Conservation (phyloP, 805 yeast genomes). For the Lipomyces spencermartinsiae region DNA sequence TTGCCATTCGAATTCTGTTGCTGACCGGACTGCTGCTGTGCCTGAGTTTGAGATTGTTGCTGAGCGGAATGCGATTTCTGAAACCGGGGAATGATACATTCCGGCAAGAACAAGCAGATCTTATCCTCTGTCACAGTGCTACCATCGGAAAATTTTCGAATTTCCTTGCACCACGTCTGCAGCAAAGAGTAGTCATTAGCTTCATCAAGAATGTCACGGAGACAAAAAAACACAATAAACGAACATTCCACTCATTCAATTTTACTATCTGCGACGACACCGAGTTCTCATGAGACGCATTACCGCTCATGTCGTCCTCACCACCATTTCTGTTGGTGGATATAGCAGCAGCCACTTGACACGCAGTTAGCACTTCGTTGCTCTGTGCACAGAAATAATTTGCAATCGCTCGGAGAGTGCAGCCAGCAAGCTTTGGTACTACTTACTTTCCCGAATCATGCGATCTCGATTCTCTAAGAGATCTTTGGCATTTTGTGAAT, state of each 20-base stretch:
- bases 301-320: conserved; percentile 9
- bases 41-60: conserved; percentile 1
- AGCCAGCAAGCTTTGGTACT: neutral
- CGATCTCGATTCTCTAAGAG: conserved; percentile 34
- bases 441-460: conserved; percentile 34
- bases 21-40: conserved; percentile 13
- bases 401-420: neutral
- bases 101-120: conserved; percentile 32
- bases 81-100: conserved; percentile 23
- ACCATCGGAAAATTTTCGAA: conserved; percentile 33
- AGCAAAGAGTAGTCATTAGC: neutral
- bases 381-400: neutral
- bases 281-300: conserved; percentile 1
- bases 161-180: conserved; percentile 37
- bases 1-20: conserved; percentile 9
- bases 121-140: conserved; percentile 30
- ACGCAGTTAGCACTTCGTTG: conserved; percentile 4
- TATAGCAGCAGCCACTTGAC: conserved; percentile 26
- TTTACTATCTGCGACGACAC: conserved; percentile 19
- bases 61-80: conserved; percentile 5
- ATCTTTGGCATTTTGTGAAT: conserved; percentile 26
- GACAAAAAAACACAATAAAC: conserved; percentile 9
- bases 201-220: neutral
- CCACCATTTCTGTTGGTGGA: conserved; percentile 8
- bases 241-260: conserved; percentile 32